phyloP scores from a whole-genome alignment of 2,329 filamentous ascomycete genomes.

The Fusarium sp. region DNA sequence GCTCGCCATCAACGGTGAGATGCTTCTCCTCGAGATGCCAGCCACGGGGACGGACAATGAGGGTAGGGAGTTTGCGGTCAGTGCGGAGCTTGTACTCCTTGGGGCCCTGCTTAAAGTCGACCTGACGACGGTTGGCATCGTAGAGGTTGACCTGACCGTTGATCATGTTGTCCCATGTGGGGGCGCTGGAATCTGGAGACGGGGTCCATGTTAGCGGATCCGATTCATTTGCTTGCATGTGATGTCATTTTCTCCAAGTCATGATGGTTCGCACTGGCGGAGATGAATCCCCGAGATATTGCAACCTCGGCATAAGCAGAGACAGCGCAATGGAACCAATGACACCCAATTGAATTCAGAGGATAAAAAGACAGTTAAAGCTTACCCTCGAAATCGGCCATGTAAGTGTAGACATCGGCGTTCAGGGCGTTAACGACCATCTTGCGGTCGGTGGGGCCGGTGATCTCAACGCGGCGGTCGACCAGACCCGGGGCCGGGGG shows the following conservation, averaged over 20 bases:
- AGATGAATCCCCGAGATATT: neutral
- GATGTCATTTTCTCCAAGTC: conserved; percentile 16
- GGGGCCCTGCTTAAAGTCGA: conserved; percentile 94
- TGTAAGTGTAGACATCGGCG: conserved; percentile 97
- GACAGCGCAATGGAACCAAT: neutral
- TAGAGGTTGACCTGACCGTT: conserved; percentile 98
- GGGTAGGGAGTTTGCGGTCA: conserved; percentile 84
- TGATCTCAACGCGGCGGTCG: conserved; percentile 96
- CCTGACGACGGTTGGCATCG: conserved; percentile 91
- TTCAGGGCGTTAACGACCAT: conserved; percentile 99
- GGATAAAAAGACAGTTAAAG: conserved; percentile 21
- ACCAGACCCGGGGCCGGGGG: conserved; percentile 91
- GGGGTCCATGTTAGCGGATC: conserved; percentile 25
- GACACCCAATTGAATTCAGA: neutral
- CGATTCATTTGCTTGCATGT: neutral
- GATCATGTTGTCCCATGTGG: conserved; percentile 99
- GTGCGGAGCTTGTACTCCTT: conserved; percentile 99
- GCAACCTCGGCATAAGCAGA: neutral
- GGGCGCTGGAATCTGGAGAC: conserved; percentile 84
- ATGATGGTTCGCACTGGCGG: neutral
- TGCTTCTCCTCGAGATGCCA: conserved; percentile 99
- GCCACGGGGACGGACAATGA: conserved; percentile 93
- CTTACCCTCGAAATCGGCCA: conserved; percentile 98
- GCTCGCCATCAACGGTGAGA: conserved; percentile 93
- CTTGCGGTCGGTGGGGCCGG: conserved; percentile 95